Evolutionary conservation across 331 rosid genomes (phyloP).

Genomic region (Cydonia oblonga): DNA sequence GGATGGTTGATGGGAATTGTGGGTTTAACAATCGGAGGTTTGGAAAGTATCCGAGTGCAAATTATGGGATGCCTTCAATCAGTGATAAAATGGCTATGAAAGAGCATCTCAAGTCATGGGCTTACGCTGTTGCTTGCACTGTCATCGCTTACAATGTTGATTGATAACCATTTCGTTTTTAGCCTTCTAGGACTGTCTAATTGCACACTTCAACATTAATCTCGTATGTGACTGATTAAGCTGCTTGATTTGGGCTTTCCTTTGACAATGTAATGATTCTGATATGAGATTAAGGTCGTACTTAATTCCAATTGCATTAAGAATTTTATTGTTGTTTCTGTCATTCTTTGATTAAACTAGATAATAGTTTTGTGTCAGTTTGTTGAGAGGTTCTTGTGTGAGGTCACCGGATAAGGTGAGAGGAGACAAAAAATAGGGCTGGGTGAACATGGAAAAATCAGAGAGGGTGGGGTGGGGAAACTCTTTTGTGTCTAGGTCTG

Average conservation of each 20-base stretch:
- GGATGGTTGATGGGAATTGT: constrained; percentile 12
- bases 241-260: not conserved
- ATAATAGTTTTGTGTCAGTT: not conserved
- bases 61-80: not conserved
- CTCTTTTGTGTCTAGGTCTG: too few species aligned
- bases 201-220: not conserved
- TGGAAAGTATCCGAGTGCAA: not conserved
- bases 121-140: constrained; percentile 53
- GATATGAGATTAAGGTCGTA: not conserved
- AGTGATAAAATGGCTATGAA: constrained; percentile 56
- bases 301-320: not conserved
- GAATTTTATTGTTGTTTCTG: too few species aligned
- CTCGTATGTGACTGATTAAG: not conserved
- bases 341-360: not conserved
- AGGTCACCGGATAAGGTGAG: too few species aligned
- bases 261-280: constrained; percentile 7
- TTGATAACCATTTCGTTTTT: not conserved
- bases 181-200: too few species aligned
- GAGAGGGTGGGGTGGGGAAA: too few species aligned
- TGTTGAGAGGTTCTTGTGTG: not conserved
- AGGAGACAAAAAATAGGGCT: too few species aligned
- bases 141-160: not conserved
- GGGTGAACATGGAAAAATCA: too few species aligned
- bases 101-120: constrained; percentile 60
- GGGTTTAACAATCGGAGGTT: not conserved